Evolutionary conservation across 2,329 filamentous ascomycete genomes (phyloP).

Genomic region (Xylariaceae sp.): DNA sequence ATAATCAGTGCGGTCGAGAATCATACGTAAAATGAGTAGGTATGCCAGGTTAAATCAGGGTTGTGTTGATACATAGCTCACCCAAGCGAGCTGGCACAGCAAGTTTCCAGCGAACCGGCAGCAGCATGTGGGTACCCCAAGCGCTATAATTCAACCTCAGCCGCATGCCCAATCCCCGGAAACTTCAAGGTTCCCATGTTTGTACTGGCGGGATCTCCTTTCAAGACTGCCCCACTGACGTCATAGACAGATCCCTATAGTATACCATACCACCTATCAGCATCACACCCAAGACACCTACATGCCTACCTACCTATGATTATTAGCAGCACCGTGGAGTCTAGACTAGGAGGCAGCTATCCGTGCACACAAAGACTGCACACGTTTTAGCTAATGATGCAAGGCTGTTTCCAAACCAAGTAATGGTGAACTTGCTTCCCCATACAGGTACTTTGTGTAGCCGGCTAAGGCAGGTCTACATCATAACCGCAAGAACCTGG

Average conservation of each 20-base stretch:
- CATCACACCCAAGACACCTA: background rate
- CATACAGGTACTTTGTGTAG: background rate
- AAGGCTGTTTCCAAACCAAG: constrained; percentile 11
- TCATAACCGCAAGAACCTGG: constrained; percentile 21
- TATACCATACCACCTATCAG: constrained; percentile 2
- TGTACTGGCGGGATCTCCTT: background rate
- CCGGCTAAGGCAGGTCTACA: constrained; percentile 17
- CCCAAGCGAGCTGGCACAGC: no score
- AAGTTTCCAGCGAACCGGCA: no score
- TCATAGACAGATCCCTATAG: constrained; percentile 16
- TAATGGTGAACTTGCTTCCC: constrained; percentile 5
- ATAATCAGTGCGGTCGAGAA: no score
- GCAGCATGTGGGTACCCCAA: no score
- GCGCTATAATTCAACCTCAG: no score
- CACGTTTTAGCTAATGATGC: constrained; percentile 22
- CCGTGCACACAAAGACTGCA: constrained; percentile 15
- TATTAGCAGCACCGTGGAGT: no score
- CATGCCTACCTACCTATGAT: no score
- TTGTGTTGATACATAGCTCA: no score
- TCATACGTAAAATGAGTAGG: no score
- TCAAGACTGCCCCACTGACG: constrained; percentile 13
- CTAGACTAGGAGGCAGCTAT: background rate
- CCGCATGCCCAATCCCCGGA: no score
- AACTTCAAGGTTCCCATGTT: constrained; percentile 2
- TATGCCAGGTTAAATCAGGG: no score